Base-by-base conservation (phyloP, 768 basidiomycete genomes). In the Royoungia palumana region DNA sequence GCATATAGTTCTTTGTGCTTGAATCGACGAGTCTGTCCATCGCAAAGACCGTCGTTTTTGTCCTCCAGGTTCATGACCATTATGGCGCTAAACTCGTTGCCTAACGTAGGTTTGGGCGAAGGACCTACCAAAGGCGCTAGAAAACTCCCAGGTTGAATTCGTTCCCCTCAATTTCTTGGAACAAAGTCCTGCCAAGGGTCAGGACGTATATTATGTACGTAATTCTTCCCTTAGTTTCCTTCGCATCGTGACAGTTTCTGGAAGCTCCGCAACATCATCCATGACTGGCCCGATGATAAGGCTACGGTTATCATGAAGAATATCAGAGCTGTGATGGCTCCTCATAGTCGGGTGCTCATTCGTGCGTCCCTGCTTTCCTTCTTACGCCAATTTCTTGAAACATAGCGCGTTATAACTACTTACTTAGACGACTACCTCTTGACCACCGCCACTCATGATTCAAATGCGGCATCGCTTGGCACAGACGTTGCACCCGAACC, bases 401-500 rank as follows among this genome's bases (percentile, higher is more conserved):
- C 25, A 6, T 27, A 10, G 10, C 28, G 28, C 28, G 28, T 12
- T 6, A 12, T 12, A 5, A 12, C 11, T 27, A 27, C 8, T 9
- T 27, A 10, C 10, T 41, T 20, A 66, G 64, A 64, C 9, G 63
- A 64, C 42, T 59, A 58, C 6, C 52, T 55, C 17, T 19, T 64
- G 39, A 51, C 34, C 27, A 27, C 49, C 12, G 58, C 56, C 20
- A 34, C 49, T 19, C 50, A 38, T 20, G 50, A 50, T 19, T 36
- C 47, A 8, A 50, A 28, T 19, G 35, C 44, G 3, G 42, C 47
- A 6, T 50, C 46, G 6, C 50, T 44, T 32, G 51, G 48, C 32
- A 37, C 53, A 63, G 61, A 62, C 12, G 35, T 56, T 53, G 76
- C 74, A 1, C 77, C 76, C 0, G 69, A 71, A 44, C 78, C 75